Evolutionary conservation across 169 alveolate genomes (phyloP).

Genomic region (Neospora caninum): DNA sequence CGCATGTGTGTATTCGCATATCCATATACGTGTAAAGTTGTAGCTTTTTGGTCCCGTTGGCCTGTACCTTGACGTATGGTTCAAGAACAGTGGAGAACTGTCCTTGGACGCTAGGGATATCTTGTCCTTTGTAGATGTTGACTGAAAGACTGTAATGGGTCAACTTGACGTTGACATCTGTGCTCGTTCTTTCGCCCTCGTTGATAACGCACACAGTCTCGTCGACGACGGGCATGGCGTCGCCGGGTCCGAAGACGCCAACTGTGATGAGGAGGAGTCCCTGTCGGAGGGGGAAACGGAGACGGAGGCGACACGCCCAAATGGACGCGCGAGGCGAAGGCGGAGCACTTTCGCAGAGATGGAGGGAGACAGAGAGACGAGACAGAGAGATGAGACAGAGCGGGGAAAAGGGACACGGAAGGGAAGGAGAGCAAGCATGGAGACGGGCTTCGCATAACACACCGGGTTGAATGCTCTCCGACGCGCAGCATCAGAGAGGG

Average conservation of each 20-base stretch:
- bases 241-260: slow-evolving; percentile 79
- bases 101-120: slow-evolving; percentile 71
- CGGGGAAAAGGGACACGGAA: no score
- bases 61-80: slow-evolving; percentile 74
- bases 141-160: slow-evolving; percentile 70
- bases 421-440: background rate
- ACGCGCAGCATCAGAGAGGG: no score
- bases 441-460: no score
- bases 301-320: no score
- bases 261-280: slow-evolving; percentile 74
- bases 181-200: slow-evolving; percentile 46
- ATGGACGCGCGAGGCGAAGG: no score
- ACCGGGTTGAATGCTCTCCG: no score
- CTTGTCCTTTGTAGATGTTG: slow-evolving; percentile 76
- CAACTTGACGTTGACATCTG: slow-evolving; percentile 48
- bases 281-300: background rate
- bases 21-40: no score
- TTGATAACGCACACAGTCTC: slow-evolving; percentile 59
- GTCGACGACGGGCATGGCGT: slow-evolving; percentile 75
- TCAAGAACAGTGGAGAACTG: slow-evolving; percentile 67
- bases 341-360: no score
- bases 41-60: no score
- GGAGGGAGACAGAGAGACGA: no score
- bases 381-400: no score
- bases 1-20: background rate